Evolutionary conservation across 495 filamentous ascomycete species (phyloP).

Genomic region (Aspergillus leporis): DNA sequence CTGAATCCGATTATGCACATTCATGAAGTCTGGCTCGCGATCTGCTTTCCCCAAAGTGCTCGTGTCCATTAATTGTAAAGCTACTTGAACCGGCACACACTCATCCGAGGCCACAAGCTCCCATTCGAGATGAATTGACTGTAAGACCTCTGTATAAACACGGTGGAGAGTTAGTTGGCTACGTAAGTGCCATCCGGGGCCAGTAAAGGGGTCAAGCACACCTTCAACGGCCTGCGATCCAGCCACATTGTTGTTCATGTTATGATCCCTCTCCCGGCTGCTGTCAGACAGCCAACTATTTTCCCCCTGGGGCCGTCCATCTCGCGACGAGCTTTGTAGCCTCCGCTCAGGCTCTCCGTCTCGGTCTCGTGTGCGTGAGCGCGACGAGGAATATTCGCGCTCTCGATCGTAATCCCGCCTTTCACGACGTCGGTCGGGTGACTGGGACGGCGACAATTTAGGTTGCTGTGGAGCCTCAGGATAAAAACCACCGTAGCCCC

Average conservation of each 20-base stretch:
- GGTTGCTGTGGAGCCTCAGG: slow-evolving; percentile 35
- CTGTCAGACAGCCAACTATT: slow-evolving; percentile 24
- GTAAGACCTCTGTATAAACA: slow-evolving; percentile 53
- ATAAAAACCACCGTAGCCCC: slow-evolving; percentile 49
- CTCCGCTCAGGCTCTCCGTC: slow-evolving; percentile 30
- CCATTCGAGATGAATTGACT: slow-evolving; percentile 84
- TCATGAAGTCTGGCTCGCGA: slow-evolving; percentile 79
- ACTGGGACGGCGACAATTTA: slow-evolving; percentile 28
- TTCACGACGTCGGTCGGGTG: slow-evolving; percentile 41
- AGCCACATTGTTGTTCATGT: slow-evolving; percentile 12
- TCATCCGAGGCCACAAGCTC: slow-evolving; percentile 82
- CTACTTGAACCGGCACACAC: slow-evolving; percentile 89
- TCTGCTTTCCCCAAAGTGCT: slow-evolving; percentile 90
- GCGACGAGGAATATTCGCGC: slow-evolving; percentile 37
- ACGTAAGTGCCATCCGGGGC: background rate
- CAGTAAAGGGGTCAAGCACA: slow-evolving; percentile 17
- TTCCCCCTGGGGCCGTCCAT: slow-evolving; percentile 29
- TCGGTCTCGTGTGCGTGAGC: slow-evolving; percentile 39
- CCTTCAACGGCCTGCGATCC: slow-evolving; percentile 46
- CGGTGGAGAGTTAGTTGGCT: background rate
- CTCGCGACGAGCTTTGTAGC: slow-evolving; percentile 25
- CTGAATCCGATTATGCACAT: slow-evolving; percentile 81
- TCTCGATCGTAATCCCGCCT: slow-evolving; percentile 36
- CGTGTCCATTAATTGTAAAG: slow-evolving; percentile 87
- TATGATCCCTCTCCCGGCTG: slow-evolving; percentile 26